Percentiles rank a stretch among this genome's conserved stretches.
phyloP scores from a whole-genome alignment of 192 early-diverging fungal genomes.

The Phlyctochytrium arcticum region DNA sequence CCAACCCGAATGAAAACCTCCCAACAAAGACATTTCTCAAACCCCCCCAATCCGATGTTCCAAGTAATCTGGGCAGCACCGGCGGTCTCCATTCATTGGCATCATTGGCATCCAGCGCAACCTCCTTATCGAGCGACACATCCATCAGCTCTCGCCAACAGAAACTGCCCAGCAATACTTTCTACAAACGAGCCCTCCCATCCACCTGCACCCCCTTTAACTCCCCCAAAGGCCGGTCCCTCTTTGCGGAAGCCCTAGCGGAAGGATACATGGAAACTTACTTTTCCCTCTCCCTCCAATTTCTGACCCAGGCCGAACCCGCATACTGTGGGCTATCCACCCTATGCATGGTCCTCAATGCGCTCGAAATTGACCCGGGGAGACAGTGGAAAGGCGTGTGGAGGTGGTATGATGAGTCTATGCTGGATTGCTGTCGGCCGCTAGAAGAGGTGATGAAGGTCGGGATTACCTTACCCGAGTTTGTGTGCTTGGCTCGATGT shows the following conservation, averaged over 20 bases:
- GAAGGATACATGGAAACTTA: slow-evolving; percentile 31
- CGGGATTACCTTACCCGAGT: slow-evolving; percentile 38
- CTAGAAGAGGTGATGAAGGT: slow-evolving; percentile 32
- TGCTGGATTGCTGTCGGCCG: slow-evolving; percentile 32
- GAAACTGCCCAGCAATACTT: slow-evolving; percentile 14
- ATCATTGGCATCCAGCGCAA: no score
- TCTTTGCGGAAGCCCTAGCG: slow-evolving; percentile 26
- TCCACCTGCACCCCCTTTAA: slow-evolving; percentile 32
- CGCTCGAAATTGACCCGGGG: slow-evolving; percentile 41
- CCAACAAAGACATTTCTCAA: no score
- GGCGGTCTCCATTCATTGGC: no score
- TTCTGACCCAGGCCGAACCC: slow-evolving; percentile 40
- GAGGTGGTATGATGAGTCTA: slow-evolving; percentile 45
- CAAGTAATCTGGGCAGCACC: no score
- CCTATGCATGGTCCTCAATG: slow-evolving; percentile 41
- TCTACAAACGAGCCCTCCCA: slow-evolving; percentile 36
- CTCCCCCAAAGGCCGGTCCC: slow-evolving; percentile 20
- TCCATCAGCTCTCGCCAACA: no score
- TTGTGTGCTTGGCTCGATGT: slow-evolving; percentile 31
- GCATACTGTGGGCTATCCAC: slow-evolving; percentile 41
- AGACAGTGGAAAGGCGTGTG: slow-evolving; percentile 42
- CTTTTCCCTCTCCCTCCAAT: slow-evolving; percentile 36
- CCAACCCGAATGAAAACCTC: no score
- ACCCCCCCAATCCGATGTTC: no score
- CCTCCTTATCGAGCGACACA: no score